A percentile compares a stretch with the other conserved stretches of the same genome.
phyloP scores from a whole-genome alignment of 2,329 filamentous ascomycete species.

The Teratosphaeriaceae sp. region DNA sequence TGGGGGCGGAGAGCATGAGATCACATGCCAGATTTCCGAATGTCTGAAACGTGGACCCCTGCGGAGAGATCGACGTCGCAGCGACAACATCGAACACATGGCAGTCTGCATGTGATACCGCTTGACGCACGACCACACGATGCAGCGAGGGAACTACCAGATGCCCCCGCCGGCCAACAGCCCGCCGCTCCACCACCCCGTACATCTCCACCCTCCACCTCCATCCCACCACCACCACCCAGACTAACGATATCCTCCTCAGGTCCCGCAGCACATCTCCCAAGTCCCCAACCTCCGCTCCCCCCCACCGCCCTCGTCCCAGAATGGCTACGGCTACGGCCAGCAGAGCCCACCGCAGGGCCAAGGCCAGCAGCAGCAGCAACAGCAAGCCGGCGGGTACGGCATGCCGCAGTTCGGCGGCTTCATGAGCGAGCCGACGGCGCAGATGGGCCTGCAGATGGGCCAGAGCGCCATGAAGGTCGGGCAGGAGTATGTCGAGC shows the following conservation, averaged over 20 bases:
- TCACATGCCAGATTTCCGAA: background rate
- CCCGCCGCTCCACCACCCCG: conserved; percentile 91
- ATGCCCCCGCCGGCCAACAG: conserved; percentile 69
- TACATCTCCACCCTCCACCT: conserved; percentile 85
- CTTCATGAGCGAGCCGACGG: conserved; percentile 93
- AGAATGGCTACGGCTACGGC: conserved; percentile 63
- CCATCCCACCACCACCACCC: background rate
- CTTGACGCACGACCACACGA: conserved; percentile 36
- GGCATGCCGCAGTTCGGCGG: conserved; percentile 49
- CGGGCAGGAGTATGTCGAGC: conserved; percentile 89
- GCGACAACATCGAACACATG: background rate
- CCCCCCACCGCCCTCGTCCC: conserved; percentile 71
- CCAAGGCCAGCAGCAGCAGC: conserved; percentile 47
- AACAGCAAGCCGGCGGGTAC: conserved; percentile 27
- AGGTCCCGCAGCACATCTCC: conserved; percentile 92
- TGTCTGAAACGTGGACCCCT: conserved; percentile 3
- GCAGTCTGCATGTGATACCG: no score
- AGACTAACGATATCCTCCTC: background rate
- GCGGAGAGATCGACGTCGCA: background rate
- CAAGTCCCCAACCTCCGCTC: conserved; percentile 95
- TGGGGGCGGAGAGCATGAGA: background rate
- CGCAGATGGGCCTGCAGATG: conserved; percentile 91
- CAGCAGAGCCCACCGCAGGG: conserved; percentile 46
- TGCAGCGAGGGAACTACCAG: conserved; percentile 81
- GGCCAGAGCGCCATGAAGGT: conserved; percentile 87